Evolutionary conservation across 345 rosid genomes (phyloP), one percentile per base, ranked within the genome.

Genomic region (Aquilaria sinensis): DNA sequence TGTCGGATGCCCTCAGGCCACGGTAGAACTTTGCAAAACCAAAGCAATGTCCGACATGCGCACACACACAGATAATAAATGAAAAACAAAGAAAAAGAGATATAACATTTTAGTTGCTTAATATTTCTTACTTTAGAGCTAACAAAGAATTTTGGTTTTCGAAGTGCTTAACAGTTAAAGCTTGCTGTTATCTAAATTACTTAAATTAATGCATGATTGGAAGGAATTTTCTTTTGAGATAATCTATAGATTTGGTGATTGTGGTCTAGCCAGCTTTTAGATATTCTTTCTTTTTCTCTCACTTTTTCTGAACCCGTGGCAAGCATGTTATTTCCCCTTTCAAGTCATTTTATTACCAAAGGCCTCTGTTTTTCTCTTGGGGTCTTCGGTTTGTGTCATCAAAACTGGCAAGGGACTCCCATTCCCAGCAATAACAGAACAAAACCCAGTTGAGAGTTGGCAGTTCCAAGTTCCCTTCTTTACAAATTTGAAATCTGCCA

Each of bases 1-100:
- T 83, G 88, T 80, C 72, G 83, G 88, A 75, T 78, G 79, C 83
- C 71, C 51, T 46, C 46, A 68, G 65, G 61, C 61, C 73, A 78
- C 69, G 55, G 74, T 64, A 48, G 61, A 64, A 70, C 65, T 52
- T 62, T 65, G 47, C 60, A 74, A 67, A 68, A 69, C 56, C 71
- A 54, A 69, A 56, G 74, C 68, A 61, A 77, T 65, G 23, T 23
- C 23, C 23, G 23, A 23, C 23, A 23, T 23, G 23, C 23, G 23
- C 23, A 1, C 23, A 23, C 23, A 23, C 23, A 23, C 23, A 23
- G 1, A 23, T 23, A 23, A 23, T 23, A 23, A 23, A 23, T 23
- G 23, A 23, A 23, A 23, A 23, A 23, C 23, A 23, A 23, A 23
- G 23, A 23, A 23, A 23, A 23, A 23, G 23, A 23, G 23, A 61